Evolutionary conservation across 139 green algal genomes (phyloP).

Genomic region (Coccomyxa sp.): DNA sequence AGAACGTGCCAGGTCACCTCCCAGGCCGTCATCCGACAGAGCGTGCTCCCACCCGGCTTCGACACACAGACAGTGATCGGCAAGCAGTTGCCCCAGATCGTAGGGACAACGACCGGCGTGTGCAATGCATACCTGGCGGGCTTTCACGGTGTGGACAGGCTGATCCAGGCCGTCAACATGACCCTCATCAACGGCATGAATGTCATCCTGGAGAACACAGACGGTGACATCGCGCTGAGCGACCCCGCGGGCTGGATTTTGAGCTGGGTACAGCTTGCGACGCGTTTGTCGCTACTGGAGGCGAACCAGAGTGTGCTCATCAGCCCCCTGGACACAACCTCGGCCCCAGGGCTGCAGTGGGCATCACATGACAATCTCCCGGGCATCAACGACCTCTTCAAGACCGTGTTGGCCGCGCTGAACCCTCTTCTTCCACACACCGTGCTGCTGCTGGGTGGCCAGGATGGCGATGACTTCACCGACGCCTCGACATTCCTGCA

Average conservation of each 20-base stretch:
- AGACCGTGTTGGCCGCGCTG: neutral
- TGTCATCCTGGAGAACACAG: neutral
- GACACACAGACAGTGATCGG: neutral
- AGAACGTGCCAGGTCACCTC: neutral
- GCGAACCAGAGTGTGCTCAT: neutral
- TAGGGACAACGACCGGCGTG: neutral
- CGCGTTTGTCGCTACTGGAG: neutral
- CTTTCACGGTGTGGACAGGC: neutral
- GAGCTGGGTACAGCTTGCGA: neutral
- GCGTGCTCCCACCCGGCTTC: neutral
- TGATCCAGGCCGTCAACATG: neutral
- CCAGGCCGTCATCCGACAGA: neutral
- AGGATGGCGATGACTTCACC: neutral
- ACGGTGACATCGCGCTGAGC: neutral
- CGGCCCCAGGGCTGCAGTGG: neutral
- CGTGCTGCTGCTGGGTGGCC: neutral
- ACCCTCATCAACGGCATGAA: neutral
- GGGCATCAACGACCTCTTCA: neutral
- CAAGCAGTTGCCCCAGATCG: neutral
- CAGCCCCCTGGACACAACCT: neutral
- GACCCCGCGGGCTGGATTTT: neutral
- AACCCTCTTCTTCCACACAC: neutral
- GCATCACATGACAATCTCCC: neutral
- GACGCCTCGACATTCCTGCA: neutral
- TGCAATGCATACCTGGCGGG: neutral